Evolutionary conservation across 805 yeast species (phyloP), one percentile per base, ranked within the genome.

Genomic region (Limtongia smithiae): DNA sequence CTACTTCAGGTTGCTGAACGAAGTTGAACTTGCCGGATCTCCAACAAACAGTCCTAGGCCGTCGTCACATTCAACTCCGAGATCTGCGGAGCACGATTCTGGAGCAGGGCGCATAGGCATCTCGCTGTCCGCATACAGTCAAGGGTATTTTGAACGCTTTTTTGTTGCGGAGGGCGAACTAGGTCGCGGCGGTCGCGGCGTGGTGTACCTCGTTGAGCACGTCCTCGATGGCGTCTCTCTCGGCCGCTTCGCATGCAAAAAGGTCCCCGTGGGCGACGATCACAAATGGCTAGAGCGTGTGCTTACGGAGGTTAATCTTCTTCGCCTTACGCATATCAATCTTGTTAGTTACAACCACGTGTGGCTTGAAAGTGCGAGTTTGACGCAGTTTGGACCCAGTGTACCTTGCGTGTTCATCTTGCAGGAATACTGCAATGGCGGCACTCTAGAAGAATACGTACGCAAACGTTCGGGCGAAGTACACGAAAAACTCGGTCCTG

Each of bases 351-450:
- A 89, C 63, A 88, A 89, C 62, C 96, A 89, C 66, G 96, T 88
- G 22, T 89, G 96, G 96, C 65, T 89, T 28, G 96, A 89, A 62
- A 72, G 82, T 60, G 84, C 77, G 35, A 65, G 70, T 17, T 63
- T 76, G 25, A 70, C 76, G 39, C 70, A 68, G 8, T 79, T 79
- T 63, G 81, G 81, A 44, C 79, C 83, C 31, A 65, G 73, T 59
- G 69, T 82, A 48, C 89, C 90, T 0, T 83, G 85, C 63, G 87
- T 89, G 4, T 89, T 80, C 60, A 84, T 89, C 8, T 69, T 89
- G 12, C 91, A 85, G 65, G 95, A 89, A 62, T 89, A 84, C 63
- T 89, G 96, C 62, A 83, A 80, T 43, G 95, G 95, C 14, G 96
- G 96, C 0, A 87, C 87, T 36, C 66, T 89, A 48, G 96, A 89